Base-by-base conservation (phyloP, 176 grass and related monocot genomes). In the Carex myosuroides region DNA sequence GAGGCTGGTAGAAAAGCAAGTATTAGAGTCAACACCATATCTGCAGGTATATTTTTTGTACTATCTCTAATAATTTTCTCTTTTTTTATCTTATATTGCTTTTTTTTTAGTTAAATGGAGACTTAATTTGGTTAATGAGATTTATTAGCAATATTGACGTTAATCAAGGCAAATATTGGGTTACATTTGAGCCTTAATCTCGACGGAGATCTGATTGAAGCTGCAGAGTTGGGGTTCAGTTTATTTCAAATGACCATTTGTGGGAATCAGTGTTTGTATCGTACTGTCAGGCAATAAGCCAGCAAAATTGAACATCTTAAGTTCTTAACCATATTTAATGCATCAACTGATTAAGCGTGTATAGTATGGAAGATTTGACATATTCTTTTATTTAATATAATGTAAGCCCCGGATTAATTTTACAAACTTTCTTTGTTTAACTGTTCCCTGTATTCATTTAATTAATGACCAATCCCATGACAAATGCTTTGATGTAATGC, bases 1-100 rank as follows among this genome's bases (percentile, higher is more conserved):
- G 94, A 94, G 87, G 94, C 88, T 20, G 90, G 94, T 18, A 88
- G 85, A 62, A 94, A 92, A 88, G 88, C 87, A 13, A 88, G 90
- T 84, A 91, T 97, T 54, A 94, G 90, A 91, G 94, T 97, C 41
- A 97, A 94, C 87, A 97, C 94, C 56, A 94, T 97, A 79, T 91
- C 94, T 85, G 94, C 94, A 85, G 90, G 90, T 91, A 86, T 66
- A 1, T 78, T 81, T 17, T 78, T 65, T 63, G 60, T 13, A 42
- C 81, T 12, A 6, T 29, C 2, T 32, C 62, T 13, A 4, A 81
- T 64, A 84, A 86, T 80, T 22, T 75, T 75, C 4, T 39, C 33
- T 35, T 4, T 39, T 39, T 39, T 29, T 29, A 29, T 42, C 26
- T 20, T 21, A 58, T 56, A 39, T 7, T 77, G 2, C 13, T 22